Base-by-base conservation (phyloP, 805 yeast genomes). In the Cephaloascus albidus region DNA sequence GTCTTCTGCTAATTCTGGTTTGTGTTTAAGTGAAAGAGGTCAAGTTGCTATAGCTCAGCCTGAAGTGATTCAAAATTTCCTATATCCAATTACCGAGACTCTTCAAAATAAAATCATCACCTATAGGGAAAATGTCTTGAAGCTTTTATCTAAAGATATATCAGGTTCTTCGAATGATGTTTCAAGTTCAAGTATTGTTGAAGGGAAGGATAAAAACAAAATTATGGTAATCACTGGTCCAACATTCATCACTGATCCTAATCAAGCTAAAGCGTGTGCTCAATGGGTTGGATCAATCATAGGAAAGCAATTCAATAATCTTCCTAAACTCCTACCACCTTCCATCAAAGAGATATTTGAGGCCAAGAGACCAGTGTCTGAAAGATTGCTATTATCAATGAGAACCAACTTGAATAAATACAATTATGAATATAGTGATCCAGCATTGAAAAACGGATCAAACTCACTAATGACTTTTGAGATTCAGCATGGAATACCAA, bases 191-290 rank as follows among this genome's bases (percentile, higher is more conserved):
- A 12, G 4, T 18, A 36, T n/a, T 16, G 15, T 14, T 14, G n/a
- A 36, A 35, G n/a, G n/a, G n/a, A 16, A n/a, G 3, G 33, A 33
- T 16, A 16, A 30, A 35, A 23, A 6, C 10, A 14, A 20, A 14
- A 14, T 18, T 34, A 45, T 69, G 43, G 55, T 69, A 1, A 57
- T 70, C 3, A 48, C 65, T 2, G 76, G 76, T 0, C 74, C 76
- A 0, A 37, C 57, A 0, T 45, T 40, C 23, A 52, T 69, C 4
- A 49, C 43, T 3, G 51, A 53, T 33, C 53, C 62, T 0, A 35
- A 41, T 5, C 70, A 68, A 48, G 54, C 63, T 4, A 56, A 51
- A 26, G 55, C 52, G 12, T 70, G 74, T 47, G 63, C 74, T 3
- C 55, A 61, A 40, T 68, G 73, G 73, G 47, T 70, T 26, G 8